A percentile compares a stretch with the other conserved stretches of the same genome.
phyloP scores from a whole-genome alignment of 768 basidiomycete genomes.

The Terana coerulea region DNA sequence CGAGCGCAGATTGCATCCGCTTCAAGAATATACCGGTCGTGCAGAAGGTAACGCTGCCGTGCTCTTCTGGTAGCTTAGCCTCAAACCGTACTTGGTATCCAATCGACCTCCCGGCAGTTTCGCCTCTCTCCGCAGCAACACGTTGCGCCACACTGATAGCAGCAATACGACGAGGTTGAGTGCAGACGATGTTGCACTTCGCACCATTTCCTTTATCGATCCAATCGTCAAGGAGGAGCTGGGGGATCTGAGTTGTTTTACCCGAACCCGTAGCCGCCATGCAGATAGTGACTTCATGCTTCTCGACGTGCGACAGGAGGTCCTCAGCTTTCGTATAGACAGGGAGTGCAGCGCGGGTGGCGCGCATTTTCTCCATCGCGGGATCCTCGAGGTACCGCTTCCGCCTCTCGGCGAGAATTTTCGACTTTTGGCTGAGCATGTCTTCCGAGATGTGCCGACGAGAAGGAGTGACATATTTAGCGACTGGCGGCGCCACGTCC shows the following conservation, averaged over 20 bases:
- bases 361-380: constrained; percentile 59
- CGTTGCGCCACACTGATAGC: constrained; percentile 91
- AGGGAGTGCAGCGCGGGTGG: constrained; percentile 64
- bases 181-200: constrained; percentile 85
- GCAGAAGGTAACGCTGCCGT: constrained; percentile 89
- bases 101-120: constrained; percentile 63
- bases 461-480: constrained; percentile 17
- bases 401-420: constrained; percentile 47
- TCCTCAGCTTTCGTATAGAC: constrained; percentile 66
- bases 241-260: constrained; percentile 94
- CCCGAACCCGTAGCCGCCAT: constrained; percentile 92
- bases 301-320: constrained; percentile 62
- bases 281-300: constrained; percentile 83
- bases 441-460: constrained; percentile 28
- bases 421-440: constrained; percentile 48
- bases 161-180: constrained; percentile 88
- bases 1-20: constrained; percentile 72
- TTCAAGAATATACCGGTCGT: constrained; percentile 91
- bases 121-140: constrained; percentile 84
- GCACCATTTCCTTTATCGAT: constrained; percentile 79
- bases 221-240: constrained; percentile 82
- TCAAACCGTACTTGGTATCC: constrained; percentile 96
- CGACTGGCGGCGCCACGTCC: constrained; percentile 4
- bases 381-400: constrained; percentile 61
- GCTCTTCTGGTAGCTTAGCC: constrained; percentile 65